Conservation (phyloP, 169 alveolate species). For the Eimeria falciformis region DNA sequence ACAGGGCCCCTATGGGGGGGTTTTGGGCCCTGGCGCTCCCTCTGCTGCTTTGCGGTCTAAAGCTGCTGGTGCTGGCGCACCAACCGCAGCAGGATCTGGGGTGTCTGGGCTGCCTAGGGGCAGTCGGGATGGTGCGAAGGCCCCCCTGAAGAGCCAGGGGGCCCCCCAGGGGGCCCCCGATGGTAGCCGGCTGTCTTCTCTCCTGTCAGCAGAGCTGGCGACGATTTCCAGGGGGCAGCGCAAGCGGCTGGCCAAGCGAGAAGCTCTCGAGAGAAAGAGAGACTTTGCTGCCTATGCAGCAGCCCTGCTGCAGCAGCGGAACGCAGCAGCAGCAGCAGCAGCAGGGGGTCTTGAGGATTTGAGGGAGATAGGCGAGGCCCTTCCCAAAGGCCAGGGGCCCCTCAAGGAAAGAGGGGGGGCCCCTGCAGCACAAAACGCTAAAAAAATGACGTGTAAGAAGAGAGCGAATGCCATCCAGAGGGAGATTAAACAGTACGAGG, state of each 20-base stretch:
- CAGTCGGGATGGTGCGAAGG: slow-evolving; percentile 26
- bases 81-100: too few species aligned
- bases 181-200: too few species aligned
- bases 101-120: not conserved
- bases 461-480: too few species aligned
- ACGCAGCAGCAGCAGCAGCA: not conserved
- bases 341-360: not conserved
- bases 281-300: not conserved
- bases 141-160: slow-evolving; percentile 5
- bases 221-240: not conserved
- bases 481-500: too few species aligned
- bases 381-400: too few species aligned
- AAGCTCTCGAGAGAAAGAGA: not conserved
- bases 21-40: too few species aligned
- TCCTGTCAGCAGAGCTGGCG: not conserved
- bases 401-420: too few species aligned
- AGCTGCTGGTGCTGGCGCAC: too few species aligned
- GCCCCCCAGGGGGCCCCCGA: too few species aligned
- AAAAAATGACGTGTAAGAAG: too few species aligned
- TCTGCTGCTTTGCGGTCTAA: not conserved
- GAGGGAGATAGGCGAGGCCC: too few species aligned
- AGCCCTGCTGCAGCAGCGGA: not conserved
- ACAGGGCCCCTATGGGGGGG: not conserved
- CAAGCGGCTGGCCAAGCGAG: slow-evolving; percentile 1
- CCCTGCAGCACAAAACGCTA: too few species aligned